These are phyloP conservation scores for Orbilia oligospora DNA, from an alignment of 2,329 filamentous ascomycete species.

Conservation along the genomic window DNA sequence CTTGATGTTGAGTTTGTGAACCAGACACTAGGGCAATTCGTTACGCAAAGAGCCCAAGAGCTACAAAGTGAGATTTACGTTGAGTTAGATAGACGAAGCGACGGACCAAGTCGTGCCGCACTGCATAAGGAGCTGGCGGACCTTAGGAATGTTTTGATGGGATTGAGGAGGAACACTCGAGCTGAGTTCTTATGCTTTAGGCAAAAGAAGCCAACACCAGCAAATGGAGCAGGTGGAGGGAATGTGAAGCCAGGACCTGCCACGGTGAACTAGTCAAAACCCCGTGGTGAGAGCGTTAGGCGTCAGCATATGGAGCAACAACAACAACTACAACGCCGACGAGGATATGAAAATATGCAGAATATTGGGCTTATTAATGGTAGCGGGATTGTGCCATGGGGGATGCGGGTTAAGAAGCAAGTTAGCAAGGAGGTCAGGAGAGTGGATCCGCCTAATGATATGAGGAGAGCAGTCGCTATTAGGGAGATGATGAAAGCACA, in stretches of 20 bases:
- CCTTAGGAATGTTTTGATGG: conserved; percentile 89
- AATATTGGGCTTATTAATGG: background rate
- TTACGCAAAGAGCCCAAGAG: conserved; percentile 83
- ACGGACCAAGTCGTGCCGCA: conserved; percentile 83
- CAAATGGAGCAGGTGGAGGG: conserved; percentile 6
- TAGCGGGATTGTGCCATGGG: background rate
- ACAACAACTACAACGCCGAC: background rate
- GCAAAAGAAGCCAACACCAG: conserved; percentile 58
- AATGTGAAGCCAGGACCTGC: conserved; percentile 18
- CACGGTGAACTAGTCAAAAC: conserved; percentile 28
- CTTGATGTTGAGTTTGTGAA: conserved; percentile 97
- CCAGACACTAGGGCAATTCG: conserved; percentile 91
- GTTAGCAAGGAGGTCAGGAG: background rate
- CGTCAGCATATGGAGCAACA: conserved; percentile 7
- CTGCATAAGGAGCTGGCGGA: conserved; percentile 90
- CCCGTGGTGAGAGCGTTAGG: conserved; percentile 20
- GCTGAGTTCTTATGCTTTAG: conserved; percentile 76
- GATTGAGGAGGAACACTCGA: conserved; percentile 82
- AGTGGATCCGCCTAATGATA: background rate
- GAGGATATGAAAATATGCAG: background rate
- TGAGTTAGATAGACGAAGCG: conserved; percentile 88
- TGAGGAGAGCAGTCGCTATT: background rate
- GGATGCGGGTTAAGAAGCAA: background rate
- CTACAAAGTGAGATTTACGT: conserved; percentile 92
- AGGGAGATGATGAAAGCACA: background rate